A percentile compares a stretch with the other conserved stretches of the same genome.
Evolutionary conservation across 2,329 filamentous ascomycete genomes (phyloP).

Genomic region (Phialophora tarda): DNA sequence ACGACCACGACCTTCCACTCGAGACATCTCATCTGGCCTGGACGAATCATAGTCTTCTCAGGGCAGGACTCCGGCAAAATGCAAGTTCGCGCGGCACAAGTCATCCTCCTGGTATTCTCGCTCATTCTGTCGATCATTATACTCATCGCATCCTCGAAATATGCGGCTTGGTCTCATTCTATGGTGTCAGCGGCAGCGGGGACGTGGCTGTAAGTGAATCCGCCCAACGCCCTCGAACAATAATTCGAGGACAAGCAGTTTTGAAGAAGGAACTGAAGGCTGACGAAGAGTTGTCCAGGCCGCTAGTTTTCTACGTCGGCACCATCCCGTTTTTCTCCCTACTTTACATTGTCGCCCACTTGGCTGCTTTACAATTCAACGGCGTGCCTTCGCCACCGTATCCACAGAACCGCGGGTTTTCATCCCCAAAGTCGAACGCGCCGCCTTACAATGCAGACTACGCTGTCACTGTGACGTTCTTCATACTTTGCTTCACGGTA

Average conservation of each 20-base stretch:
- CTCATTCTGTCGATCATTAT: constrained; percentile 32
- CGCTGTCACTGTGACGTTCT: constrained; percentile 28
- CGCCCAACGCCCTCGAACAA: not conserved
- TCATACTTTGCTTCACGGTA: constrained; percentile 28
- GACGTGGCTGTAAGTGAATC: constrained; percentile 33
- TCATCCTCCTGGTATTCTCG: constrained; percentile 30
- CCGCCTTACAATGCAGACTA: constrained; percentile 27
- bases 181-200: constrained; percentile 27
- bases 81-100: constrained; percentile 31
- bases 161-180: constrained; percentile 33
- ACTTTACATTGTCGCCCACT: constrained; percentile 27
- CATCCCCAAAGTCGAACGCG: constrained; percentile 3
- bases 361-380: constrained; percentile 35
- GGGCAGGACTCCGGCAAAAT: constrained; percentile 14
- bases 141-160: constrained; percentile 35
- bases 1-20: not conserved
- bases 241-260: not conserved
- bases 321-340: constrained; percentile 33
- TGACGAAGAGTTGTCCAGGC: constrained; percentile 6
- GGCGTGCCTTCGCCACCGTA: constrained; percentile 26
- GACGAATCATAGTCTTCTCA: not conserved
- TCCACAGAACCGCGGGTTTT: not conserved
- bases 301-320: constrained; percentile 34
- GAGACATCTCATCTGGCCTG: not conserved
- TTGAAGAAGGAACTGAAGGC: not conserved